A percentile compares a stretch with the other conserved stretches of the same genome.
Evolutionary conservation across 1,284 basidiomycete species (phyloP).

Genomic region (Irpex lacteus): DNA sequence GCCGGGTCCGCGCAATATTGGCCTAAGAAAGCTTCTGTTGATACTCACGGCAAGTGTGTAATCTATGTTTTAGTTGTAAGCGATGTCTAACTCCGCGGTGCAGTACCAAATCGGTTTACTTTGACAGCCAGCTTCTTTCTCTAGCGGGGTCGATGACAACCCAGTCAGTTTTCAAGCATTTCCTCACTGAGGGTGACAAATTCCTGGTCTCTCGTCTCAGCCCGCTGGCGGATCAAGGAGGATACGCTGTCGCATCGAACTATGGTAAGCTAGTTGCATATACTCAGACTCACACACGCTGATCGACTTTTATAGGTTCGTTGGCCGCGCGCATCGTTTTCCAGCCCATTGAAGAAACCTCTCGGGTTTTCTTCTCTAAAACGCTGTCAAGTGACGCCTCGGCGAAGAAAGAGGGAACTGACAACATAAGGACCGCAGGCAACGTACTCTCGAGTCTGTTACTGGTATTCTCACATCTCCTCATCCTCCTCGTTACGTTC

Average conservation of each 20-base stretch:
- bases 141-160: slow-evolving; percentile 79
- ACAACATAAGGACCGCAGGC: slow-evolving; percentile 25
- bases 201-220: slow-evolving; percentile 83
- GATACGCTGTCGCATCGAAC: slow-evolving; percentile 92
- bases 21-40: slow-evolving; percentile 19
- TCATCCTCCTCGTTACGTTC: slow-evolving; percentile 72
- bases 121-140: slow-evolving; percentile 50
- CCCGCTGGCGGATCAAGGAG: slow-evolving; percentile 84
- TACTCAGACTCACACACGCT: not conserved
- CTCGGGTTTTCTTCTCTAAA: slow-evolving; percentile 84
- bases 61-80: not conserved
- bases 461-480: slow-evolving; percentile 72
- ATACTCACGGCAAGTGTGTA: slow-evolving; percentile 30
- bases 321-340: slow-evolving; percentile 88
- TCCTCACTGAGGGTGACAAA: slow-evolving; percentile 95
- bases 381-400: slow-evolving; percentile 37
- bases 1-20: slow-evolving; percentile 19
- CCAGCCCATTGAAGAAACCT: slow-evolving; percentile 90
- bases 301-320: slow-evolving; percentile 58
- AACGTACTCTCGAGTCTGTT: slow-evolving; percentile 42
- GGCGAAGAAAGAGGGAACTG: slow-evolving; percentile 13
- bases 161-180: slow-evolving; percentile 90
- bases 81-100: not conserved
- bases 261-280: slow-evolving; percentile 60
- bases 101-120: slow-evolving; percentile 29